Conservation (phyloP, 1,284 basidiomycete species). For the Irpex sp. region DNA sequence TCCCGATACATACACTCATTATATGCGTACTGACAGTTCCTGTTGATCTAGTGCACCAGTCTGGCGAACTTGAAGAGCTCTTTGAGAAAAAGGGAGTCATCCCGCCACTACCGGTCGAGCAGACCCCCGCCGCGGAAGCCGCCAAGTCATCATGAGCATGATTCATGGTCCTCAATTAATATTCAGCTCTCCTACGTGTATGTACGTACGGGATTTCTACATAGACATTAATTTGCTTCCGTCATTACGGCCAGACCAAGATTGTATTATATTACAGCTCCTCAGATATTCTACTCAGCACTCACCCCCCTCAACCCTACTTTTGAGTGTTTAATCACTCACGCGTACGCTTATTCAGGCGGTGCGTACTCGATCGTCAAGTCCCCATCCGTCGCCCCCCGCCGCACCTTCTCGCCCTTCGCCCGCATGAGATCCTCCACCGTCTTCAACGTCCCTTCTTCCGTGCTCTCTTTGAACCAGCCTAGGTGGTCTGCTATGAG, state of each 20-base stretch:
- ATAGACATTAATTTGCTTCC: neutral
- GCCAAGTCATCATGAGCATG: slow-evolving; percentile 9
- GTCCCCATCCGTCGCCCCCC: slow-evolving; percentile 44
- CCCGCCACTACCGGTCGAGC: slow-evolving; percentile 26
- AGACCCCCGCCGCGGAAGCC: slow-evolving; percentile 12
- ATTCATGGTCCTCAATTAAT: too few relatives aligned
- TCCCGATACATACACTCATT: neutral
- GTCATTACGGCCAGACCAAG: neutral
- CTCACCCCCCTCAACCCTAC: too few relatives aligned
- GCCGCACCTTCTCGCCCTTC: slow-evolving; percentile 70
- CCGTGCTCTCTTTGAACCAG: slow-evolving; percentile 84
- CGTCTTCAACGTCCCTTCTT: slow-evolving; percentile 67
- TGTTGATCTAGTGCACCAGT: slow-evolving; percentile 79
- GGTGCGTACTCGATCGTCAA: slow-evolving; percentile 37
- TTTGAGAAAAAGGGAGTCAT: slow-evolving; percentile 72
- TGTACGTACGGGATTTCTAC: slow-evolving; percentile 1
- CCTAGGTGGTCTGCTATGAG: slow-evolving; percentile 89
- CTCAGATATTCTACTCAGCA: too few relatives aligned
- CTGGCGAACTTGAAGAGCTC: slow-evolving; percentile 86
- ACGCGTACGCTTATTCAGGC: slow-evolving; percentile 13
- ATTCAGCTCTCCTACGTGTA: neutral
- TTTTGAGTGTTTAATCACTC: too few relatives aligned
- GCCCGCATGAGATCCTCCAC: slow-evolving; percentile 77
- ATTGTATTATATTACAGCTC: neutral
- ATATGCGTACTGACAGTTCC: neutral